phyloP scores from a whole-genome alignment of 768 basidiomycete species.

The Hygrocybe punicea region DNA sequence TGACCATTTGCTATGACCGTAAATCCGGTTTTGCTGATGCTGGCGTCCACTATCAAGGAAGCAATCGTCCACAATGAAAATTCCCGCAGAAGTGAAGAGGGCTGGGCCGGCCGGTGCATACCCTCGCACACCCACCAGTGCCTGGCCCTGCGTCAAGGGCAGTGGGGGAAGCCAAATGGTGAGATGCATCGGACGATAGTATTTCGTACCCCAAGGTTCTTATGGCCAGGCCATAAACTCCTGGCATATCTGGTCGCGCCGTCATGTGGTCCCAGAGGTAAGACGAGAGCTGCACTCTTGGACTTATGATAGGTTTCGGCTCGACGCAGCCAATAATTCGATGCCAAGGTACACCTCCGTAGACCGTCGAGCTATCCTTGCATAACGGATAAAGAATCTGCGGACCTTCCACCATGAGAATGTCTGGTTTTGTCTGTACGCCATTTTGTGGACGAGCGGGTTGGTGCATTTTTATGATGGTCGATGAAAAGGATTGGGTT shows the following conservation, averaged over 20 bases:
- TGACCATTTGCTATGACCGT: too few species aligned
- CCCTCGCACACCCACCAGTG: too few species aligned
- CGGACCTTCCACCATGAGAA: not conserved
- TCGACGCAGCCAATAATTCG: not conserved
- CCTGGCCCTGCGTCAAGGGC: too few species aligned
- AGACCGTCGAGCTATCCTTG: not conserved
- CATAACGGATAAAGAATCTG: not conserved
- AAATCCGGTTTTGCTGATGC: too few species aligned
- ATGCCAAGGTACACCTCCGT: slow-evolving; percentile 2
- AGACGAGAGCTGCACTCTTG: not conserved
- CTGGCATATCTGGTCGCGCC: slow-evolving; percentile 1
- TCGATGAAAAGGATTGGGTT: slow-evolving; percentile 2
- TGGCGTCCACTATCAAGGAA: too few species aligned
- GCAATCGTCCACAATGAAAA: too few species aligned
- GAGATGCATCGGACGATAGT: not conserved
- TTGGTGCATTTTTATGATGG: slow-evolving; percentile 1
- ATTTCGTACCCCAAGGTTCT: not conserved
- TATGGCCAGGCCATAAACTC: not conserved
- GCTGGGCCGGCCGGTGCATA: too few species aligned
- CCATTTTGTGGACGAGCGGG: not conserved
- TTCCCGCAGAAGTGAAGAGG: too few species aligned
- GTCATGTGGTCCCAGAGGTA: slow-evolving; percentile 4
- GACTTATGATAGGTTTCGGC: not conserved
- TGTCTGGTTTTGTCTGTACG: not conserved
- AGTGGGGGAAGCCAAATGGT: too few species aligned